phyloP scores from a whole-genome alignment of 1,284 basidiomycete species.

The Ceratobasidium sp. region DNA sequence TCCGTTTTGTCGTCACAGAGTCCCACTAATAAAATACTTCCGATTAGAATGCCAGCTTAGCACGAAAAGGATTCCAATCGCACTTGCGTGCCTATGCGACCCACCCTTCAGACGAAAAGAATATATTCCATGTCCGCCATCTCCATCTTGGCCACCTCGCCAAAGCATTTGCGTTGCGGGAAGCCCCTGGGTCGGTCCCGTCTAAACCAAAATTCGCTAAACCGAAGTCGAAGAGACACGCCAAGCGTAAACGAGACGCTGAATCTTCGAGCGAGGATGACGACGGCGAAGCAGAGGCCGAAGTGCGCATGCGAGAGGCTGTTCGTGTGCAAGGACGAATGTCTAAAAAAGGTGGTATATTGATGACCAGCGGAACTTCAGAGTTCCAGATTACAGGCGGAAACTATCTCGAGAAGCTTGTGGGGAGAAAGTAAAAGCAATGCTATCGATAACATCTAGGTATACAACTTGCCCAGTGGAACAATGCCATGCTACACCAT shows the following conservation, averaged over 20 bases:
- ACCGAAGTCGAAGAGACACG: conserved; percentile 30
- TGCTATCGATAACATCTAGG: conserved; percentile 31
- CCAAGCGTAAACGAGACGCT: conserved; percentile 35
- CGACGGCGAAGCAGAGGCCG: conserved; percentile 67
- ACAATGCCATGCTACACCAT: conserved; percentile 8
- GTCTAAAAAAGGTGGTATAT: conserved; percentile 80
- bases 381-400: conserved; percentile 87
- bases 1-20: neutral
- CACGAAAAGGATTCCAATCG: conserved; percentile 89
- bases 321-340: conserved; percentile 87
- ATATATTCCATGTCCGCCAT: conserved; percentile 93
- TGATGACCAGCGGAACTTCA: conserved; percentile 74
- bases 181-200: conserved; percentile 80
- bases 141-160: conserved; percentile 97
- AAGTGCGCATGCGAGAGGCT: conserved; percentile 87
- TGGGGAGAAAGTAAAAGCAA: conserved; percentile 45
- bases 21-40: conserved; percentile 5
- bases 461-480: conserved; percentile 35
- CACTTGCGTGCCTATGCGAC: conserved; percentile 98
- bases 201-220: conserved; percentile 48
- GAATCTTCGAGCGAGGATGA: conserved; percentile 58
- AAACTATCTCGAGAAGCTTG: conserved; percentile 74
- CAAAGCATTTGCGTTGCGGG: conserved; percentile 94
- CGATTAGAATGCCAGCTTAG: conserved; percentile 75
- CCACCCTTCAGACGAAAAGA: conserved; percentile 94